These are phyloP conservation scores for Austroboletus festivus DNA, from an alignment of 768 basidiomycete genomes.

Conservation along the genomic window DNA sequence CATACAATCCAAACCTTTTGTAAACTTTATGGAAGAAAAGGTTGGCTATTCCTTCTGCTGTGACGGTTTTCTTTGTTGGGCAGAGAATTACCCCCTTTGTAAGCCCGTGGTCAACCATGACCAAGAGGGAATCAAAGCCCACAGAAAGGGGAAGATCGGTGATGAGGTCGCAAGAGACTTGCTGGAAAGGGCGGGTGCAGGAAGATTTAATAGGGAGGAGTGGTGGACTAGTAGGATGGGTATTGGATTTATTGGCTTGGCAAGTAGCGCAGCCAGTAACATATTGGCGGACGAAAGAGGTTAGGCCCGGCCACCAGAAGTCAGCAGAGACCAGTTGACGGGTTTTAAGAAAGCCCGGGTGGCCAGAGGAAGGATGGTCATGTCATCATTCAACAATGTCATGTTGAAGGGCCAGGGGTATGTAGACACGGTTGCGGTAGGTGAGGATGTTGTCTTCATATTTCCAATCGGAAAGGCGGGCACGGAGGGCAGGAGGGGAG, in stretches of 20 bases:
- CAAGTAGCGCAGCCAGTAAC: too few relatives aligned
- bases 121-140: slow-evolving; percentile 19
- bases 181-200: slow-evolving; percentile 16
- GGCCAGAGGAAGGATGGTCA: background rate
- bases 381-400: background rate
- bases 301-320: too few relatives aligned
- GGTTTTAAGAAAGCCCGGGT: background rate
- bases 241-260: too few relatives aligned
- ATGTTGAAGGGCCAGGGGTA: too few relatives aligned
- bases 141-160: slow-evolving; percentile 16
- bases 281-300: too few relatives aligned
- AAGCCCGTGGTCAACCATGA: slow-evolving; percentile 18
- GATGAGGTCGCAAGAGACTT: slow-evolving; percentile 25
- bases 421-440: too few relatives aligned
- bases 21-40: slow-evolving; percentile 14
- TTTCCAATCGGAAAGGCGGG: too few relatives aligned
- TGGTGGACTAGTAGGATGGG: background rate
- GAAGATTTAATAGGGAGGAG: background rate
- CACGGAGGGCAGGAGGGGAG: too few relatives aligned
- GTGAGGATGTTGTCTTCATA: too few relatives aligned
- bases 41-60: slow-evolving; percentile 11
- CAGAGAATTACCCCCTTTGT: slow-evolving; percentile 33
- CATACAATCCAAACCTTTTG: too few relatives aligned
- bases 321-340: background rate
- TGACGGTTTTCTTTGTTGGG: slow-evolving; percentile 16